phyloP scores from a whole-genome alignment of 2,329 filamentous ascomycete species.

The Dactylellina haptotyla region DNA sequence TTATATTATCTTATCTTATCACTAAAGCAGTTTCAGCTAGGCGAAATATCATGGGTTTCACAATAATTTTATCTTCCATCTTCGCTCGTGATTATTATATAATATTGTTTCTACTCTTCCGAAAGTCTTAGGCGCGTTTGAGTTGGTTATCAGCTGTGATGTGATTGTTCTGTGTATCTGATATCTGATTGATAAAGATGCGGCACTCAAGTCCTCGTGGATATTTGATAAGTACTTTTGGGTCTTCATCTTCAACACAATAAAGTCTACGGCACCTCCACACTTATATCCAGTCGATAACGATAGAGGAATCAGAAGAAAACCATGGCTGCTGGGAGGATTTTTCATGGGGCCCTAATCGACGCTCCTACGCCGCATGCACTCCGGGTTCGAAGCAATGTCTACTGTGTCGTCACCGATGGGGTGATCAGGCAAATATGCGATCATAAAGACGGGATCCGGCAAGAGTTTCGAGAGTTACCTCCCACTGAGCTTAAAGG shows the following conservation, averaged over 20 bases:
- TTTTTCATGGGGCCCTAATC: conserved; percentile 55
- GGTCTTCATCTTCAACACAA: too few relatives aligned
- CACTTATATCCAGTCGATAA: too few relatives aligned
- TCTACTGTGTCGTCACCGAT: conserved; percentile 48
- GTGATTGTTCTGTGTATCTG: too few relatives aligned
- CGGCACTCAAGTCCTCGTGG: too few relatives aligned
- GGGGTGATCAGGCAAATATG: conserved; percentile 35
- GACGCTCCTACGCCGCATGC: conserved; percentile 55
- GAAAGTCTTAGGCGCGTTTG: too few relatives aligned
- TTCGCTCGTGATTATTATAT: too few relatives aligned
- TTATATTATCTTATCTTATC: conserved; percentile 14
- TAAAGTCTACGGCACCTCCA: too few relatives aligned
- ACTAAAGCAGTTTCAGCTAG: conserved; percentile 32
- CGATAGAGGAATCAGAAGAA: not conserved
- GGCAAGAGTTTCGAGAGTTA: conserved; percentile 29
- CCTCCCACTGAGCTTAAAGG: conserved; percentile 4
- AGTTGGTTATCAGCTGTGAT: too few relatives aligned
- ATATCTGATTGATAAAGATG: too few relatives aligned
- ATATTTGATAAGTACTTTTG: too few relatives aligned
- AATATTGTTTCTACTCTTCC: too few relatives aligned
- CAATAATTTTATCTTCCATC: too few relatives aligned
- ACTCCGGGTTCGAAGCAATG: conserved; percentile 52
- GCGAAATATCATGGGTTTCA: conserved; percentile 32
- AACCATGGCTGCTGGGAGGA: conserved; percentile 18
- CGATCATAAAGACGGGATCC: not conserved